Evolutionary conservation across 768 basidiomycete species (phyloP).

Genomic region (Rhodotorula toruloides): DNA sequence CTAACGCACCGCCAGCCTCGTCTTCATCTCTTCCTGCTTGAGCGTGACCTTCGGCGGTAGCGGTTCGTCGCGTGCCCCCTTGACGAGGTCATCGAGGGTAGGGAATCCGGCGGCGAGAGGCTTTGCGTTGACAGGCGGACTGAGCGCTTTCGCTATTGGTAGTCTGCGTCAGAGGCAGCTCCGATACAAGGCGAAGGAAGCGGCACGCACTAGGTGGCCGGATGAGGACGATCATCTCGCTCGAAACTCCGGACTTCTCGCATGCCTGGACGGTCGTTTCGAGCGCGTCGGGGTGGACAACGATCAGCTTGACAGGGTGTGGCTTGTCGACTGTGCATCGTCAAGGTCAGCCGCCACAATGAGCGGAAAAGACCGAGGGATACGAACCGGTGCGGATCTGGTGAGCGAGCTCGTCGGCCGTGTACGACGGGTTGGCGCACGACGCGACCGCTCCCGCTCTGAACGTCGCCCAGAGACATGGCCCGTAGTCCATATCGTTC

Average conservation of each 20-base stretch:
- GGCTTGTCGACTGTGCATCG: slow-evolving; percentile 4
- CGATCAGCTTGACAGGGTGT: slow-evolving; percentile 22
- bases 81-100: slow-evolving; percentile 29
- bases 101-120: slow-evolving; percentile 2
- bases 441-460: slow-evolving; percentile 15
- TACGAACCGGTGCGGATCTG: slow-evolving; percentile 22
- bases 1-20: slow-evolving; percentile 27
- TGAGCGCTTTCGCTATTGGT: no score
- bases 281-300: slow-evolving; percentile 21
- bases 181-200: no score
- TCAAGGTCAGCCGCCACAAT: neutral
- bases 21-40: neutral
- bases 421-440: slow-evolving; percentile 31
- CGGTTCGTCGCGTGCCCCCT: neutral
- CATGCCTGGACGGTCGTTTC: slow-evolving; percentile 25
- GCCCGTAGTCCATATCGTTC: slow-evolving; percentile 31
- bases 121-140: neutral
- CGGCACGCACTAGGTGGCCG: neutral
- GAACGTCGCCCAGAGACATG: slow-evolving; percentile 7
- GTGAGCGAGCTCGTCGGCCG: slow-evolving; percentile 15
- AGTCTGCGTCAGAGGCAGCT: neutral
- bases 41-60: slow-evolving; percentile 2
- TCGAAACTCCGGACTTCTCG: slow-evolving; percentile 8
- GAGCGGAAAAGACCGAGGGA: no score
- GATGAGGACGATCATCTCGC: slow-evolving; percentile 20